Base-by-base conservation (phyloP, 352 stramenopile species). In the Phytophthora europaea region DNA sequence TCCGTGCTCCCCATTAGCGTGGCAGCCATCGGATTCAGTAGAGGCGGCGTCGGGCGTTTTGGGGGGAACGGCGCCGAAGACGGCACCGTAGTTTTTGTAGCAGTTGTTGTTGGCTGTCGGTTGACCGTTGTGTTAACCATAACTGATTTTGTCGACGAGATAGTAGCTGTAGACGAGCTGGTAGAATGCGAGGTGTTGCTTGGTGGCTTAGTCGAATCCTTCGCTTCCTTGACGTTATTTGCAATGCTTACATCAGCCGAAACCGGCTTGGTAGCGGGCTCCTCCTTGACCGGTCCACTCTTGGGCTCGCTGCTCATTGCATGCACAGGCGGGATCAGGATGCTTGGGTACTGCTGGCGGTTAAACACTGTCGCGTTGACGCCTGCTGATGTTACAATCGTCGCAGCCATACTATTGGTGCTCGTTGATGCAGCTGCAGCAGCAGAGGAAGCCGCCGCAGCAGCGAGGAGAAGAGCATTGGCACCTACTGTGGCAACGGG, bases 311-410 rank as follows among this genome's bases (percentile, higher is more conserved):
- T 72, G 56, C 52, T 75, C 15, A 48, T 47, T 15, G 59, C 16
- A 0, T 53, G 61, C 47, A 69, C 63, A 18, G 72, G 59, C 18
- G 76, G 73, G 48, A 93, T 73, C 33, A 94, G 52, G 36, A 93
- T 92, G 61, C 82, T 93, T 33, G 87, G 85, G 28, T 93, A 89
- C 40, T 83, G 72, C 52, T 67, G 79, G 26, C 83, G 81, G 13
- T 81, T 76, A 33, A 92, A 84, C 0, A 67, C 68, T 40, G 82
- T 34, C 7, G 65, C 75, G 38, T 86, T 77, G 57, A 87, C 79
- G 20, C 62, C 56, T 23, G 53, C 60, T 20, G 63, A 52, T 31
- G 47, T 43, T 47, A 59, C 34, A 58, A 67, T 66, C 22, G 62
- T 38, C 15, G 65, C 53, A 34, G 63, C 40, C 23, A 47, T 34